phyloP scores from a whole-genome alignment of 371 early-diverging fungal genomes.

The Zancudomyces culisetae region DNA sequence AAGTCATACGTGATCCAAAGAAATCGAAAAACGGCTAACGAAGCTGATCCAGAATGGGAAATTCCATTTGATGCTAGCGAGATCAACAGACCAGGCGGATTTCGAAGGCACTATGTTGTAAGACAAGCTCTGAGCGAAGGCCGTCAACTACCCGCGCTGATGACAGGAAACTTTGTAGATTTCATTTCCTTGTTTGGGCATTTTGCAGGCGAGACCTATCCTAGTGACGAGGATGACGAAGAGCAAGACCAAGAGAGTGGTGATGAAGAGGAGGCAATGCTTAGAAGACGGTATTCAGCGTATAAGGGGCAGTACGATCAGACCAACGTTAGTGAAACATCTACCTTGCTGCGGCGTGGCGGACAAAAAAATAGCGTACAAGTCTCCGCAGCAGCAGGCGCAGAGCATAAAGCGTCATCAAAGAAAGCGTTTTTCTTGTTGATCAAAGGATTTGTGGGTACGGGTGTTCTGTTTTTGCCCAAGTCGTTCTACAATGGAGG shows the following conservation, averaged over 20 bases:
- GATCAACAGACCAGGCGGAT: slow-evolving; percentile 55
- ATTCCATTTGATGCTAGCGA: slow-evolving; percentile 14
- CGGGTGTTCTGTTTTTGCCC: slow-evolving; percentile 60
- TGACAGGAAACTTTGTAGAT: slow-evolving; percentile 81
- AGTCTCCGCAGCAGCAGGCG: neutral
- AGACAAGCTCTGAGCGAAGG: slow-evolving; percentile 49
- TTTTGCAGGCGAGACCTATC: slow-evolving; percentile 84
- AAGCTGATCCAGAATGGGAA: slow-evolving; percentile 21
- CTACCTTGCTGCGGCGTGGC: neutral
- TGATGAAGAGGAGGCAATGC: slow-evolving; percentile 4
- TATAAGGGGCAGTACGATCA: neutral
- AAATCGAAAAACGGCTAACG: neutral
- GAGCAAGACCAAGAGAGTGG: slow-evolving; percentile 26
- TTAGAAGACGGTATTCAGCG: neutral
- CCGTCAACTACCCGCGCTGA: slow-evolving; percentile 39
- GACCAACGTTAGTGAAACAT: neutral
- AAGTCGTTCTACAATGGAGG: slow-evolving; percentile 67
- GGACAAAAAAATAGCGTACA: neutral
- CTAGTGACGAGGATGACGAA: slow-evolving; percentile 58
- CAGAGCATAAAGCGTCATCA: slow-evolving; percentile 32
- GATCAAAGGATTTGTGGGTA: slow-evolving; percentile 58
- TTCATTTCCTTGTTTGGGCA: slow-evolving; percentile 83
- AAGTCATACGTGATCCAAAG: slow-evolving; percentile 16
- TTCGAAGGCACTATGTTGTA: slow-evolving; percentile 65
- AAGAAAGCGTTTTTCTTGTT: slow-evolving; percentile 49